phyloP scores from a whole-genome alignment of 2,329 filamentous ascomycete genomes.

The Aspergillus udagawae region DNA sequence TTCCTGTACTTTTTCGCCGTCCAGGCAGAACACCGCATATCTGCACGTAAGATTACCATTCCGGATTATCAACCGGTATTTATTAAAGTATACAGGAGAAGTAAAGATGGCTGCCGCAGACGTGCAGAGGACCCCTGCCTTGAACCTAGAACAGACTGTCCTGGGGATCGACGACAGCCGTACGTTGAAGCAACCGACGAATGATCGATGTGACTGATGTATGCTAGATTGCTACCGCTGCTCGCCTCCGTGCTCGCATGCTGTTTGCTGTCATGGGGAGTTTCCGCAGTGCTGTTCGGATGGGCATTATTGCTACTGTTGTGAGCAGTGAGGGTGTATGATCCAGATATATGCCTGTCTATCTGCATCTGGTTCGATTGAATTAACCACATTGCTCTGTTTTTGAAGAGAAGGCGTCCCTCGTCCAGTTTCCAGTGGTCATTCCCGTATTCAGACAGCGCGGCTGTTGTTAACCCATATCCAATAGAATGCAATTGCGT shows the following conservation, averaged over 20 bases:
- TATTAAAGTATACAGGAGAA: not conserved
- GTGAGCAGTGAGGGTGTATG: not conserved
- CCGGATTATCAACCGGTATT: not conserved
- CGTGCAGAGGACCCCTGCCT: not conserved
- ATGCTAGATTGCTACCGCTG: constrained; percentile 8
- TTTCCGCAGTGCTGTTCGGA: constrained; percentile 13
- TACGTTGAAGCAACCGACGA: not conserved
- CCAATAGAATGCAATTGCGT: too few species aligned
- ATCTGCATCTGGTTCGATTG: not conserved
- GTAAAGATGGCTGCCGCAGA: not conserved
- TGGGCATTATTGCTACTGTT: constrained; percentile 10
- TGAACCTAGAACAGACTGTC: not conserved
- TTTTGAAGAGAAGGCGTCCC: too few species aligned
- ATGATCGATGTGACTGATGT: not conserved
- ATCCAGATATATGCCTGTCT: not conserved
- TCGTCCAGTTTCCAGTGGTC: too few species aligned
- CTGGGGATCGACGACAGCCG: not conserved
- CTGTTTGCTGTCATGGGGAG: constrained; percentile 10
- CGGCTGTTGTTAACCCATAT: too few species aligned
- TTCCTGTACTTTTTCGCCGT: not conserved
- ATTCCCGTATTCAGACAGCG: too few species aligned
- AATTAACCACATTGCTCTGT: too few species aligned
- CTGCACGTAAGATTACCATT: not conserved
- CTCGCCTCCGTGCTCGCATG: constrained; percentile 7
- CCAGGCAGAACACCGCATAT: not conserved